Percentiles rank a stretch among this genome's conserved stretches.
Conservation (phyloP, 2,329 filamentous ascomycete genomes). For the Apiospora hydei region DNA sequence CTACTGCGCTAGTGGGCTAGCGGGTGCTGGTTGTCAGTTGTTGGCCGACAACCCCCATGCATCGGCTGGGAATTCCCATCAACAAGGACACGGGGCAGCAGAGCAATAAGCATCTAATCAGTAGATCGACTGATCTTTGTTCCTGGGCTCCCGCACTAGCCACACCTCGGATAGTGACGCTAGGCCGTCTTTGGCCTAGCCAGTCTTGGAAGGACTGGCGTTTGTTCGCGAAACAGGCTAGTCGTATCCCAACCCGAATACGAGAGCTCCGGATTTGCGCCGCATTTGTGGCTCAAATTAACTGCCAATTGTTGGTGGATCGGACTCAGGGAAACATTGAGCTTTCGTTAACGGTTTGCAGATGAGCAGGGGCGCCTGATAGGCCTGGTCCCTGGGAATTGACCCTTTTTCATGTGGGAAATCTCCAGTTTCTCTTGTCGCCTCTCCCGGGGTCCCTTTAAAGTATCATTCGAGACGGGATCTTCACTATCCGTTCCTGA, state of each 20-base stretch:
- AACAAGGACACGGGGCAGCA: neutral
- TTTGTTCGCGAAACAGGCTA: neutral
- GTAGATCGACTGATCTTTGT: slow-evolving; percentile 17
- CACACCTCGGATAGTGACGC: neutral
- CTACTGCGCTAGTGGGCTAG: neutral
- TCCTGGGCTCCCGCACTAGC: slow-evolving; percentile 5
- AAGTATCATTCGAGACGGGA: slow-evolving; percentile 24
- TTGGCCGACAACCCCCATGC: neutral
- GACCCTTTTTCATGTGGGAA: slow-evolving; percentile 20
- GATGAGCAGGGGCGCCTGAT: slow-evolving; percentile 7
- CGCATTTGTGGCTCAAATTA: slow-evolving; percentile 16
- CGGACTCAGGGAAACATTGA: slow-evolving; percentile 12
- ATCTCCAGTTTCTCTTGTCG: slow-evolving; percentile 21
- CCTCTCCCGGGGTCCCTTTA: slow-evolving; percentile 13
- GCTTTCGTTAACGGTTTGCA: slow-evolving; percentile 12
- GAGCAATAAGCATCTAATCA: neutral
- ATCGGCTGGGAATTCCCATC: neutral
- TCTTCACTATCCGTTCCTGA: slow-evolving; percentile 3
- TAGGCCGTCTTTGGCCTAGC: neutral
- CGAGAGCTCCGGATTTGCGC: slow-evolving; percentile 14
- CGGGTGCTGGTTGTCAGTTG: neutral
- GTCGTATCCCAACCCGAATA: slow-evolving; percentile 13
- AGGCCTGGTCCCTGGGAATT: slow-evolving; percentile 19
- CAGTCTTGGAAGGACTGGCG: no score
- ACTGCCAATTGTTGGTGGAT: slow-evolving; percentile 18